Evolutionary conservation across 257 asterid genomes (phyloP), one percentile per base, ranked within the genome.

Genomic region (Solanum tarapatanum): DNA sequence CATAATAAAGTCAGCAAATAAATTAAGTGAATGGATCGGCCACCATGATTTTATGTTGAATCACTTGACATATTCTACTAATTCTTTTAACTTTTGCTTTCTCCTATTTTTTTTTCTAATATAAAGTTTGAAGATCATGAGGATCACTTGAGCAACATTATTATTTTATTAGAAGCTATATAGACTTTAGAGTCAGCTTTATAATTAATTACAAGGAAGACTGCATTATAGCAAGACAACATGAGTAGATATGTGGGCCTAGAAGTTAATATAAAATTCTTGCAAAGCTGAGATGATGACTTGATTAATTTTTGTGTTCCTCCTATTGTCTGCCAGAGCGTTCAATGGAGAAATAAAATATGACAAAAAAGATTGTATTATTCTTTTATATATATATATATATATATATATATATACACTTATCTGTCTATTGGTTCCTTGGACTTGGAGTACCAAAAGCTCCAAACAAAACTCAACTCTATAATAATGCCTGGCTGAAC

Each of bases 181-280:
- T 48, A 80, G 85, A 80, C 85, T 80, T 45, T 45, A 48, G 24
- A 58, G 69, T 80, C 85, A 9, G 43, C 28, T 45, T 45, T 76
- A 8, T 28, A 45, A 28, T 80, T 80, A 80, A 80, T 80, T 45
- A 28, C 28, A 28, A 80, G 28, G 85, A 80, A 28, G 85, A 80
- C 69, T 74, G 87, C 89, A 91, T 90, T 88, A 88, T 92, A 89
- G 91, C 87, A 89, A 91, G 85, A 87, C 87, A 92, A 91, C 92
- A 92, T 91, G 94, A 91, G 87, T 90, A 88, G 93, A 90, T 90
- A 82, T 87, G 93, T 91, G 94, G 94, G 89, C 94, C 93, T 84
- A 60, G 51, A 28, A 83, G 82, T 75, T 91, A 36, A 55, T 90
- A 64, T 37, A 80, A 60, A 35, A 89, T 87, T 86, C 55, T 72